Evolutionary conservation across 2,329 filamentous ascomycete species (phyloP), one percentile per base, ranked within the genome.

Genomic region (Aspergillus sp.): DNA sequence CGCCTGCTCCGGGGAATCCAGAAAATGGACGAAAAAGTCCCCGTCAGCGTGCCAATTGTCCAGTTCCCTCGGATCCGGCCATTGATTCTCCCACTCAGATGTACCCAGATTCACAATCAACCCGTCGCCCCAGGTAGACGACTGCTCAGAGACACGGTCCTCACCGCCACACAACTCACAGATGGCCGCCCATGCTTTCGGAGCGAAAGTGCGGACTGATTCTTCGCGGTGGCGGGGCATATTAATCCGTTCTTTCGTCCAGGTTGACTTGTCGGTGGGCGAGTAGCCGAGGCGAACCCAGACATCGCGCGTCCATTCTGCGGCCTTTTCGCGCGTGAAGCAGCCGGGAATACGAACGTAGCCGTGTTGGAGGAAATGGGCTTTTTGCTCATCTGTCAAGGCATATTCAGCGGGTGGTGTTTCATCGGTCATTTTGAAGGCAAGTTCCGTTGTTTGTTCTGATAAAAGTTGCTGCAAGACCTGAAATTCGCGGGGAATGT

Each of bases 11-110:
- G 85, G 85, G 22, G 85, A 88, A 71, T 91, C 89, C 41, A 91
- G 83, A 66, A 88, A 91, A 77, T 91, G 89, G 5, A 89, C 82
- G 72, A 91, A 91, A 74, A 90, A 91, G 67, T 91, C 88, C 8
- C 89, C 88, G 74, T 91, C 88, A 19, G 89, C 86, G 74, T 91
- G 89, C 88, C 89, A 91, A 23, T 80, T 80, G 7, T 79, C 69
- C 23, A 90, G 76, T 0, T 85, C 81, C 54, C 82, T 79, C 0
- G 86, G 85, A 25, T 81, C 76, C 8, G 86, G 86, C 41, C 80
- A 74, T 3, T 79, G 80, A 5, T 83, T 82, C 62, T 85, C 83
- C 52, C 78, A 78, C 54, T 83, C 81, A 0, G 81, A 71, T 1
- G 81, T 85, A 13, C 89, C 89, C 7, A 91, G 81, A 74, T 91